These are phyloP conservation scores for Massospora cicadina DNA, from an alignment of 371 early-diverging fungal genomes.

Conservation along the genomic window DNA sequence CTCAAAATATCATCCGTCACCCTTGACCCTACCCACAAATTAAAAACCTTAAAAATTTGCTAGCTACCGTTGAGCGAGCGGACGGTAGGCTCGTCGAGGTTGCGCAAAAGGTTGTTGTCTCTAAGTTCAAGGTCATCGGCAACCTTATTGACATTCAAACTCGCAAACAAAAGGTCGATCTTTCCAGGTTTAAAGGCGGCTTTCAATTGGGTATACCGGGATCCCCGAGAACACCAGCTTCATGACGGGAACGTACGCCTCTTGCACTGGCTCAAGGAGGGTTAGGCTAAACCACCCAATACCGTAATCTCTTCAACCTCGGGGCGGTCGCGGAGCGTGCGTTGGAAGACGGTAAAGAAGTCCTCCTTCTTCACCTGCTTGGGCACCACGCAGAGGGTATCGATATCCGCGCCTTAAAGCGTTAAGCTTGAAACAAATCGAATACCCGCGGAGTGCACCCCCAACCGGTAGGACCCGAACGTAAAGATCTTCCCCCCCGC, in stretches of 20 bases:
- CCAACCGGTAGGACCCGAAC: conserved; percentile 97
- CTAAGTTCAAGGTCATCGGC: conserved; percentile 76
- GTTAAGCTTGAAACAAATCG: too few relatives aligned
- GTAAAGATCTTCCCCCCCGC: conserved; percentile 98
- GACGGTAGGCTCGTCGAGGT: conserved; percentile 86
- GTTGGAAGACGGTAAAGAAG: conserved; percentile 86
- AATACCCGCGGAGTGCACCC: conserved; percentile 86
- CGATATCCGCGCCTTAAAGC: conserved; percentile 86
- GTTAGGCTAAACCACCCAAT: neutral
- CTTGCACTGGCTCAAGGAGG: conserved; percentile 41
- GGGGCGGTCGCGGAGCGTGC: conserved; percentile 54
- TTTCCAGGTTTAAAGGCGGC: conserved; percentile 14
- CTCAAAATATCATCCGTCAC: conserved; percentile 97
- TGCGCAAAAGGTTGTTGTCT: conserved; percentile 73
- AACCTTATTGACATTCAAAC: conserved; percentile 55
- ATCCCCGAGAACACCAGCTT: conserved; percentile 86
- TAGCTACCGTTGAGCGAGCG: conserved; percentile 79
- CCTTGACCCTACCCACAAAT: conserved; percentile 46
- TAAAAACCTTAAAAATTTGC: neutral
- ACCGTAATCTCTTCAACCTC: conserved; percentile 86
- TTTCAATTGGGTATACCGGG: conserved; percentile 27
- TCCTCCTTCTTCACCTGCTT: conserved; percentile 85
- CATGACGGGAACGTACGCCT: conserved; percentile 97
- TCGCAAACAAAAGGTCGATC: conserved; percentile 96
- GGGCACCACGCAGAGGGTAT: conserved; percentile 96